Base-by-base conservation (phyloP, 345 rosid genomes). In the Dipteronia sinensis region DNA sequence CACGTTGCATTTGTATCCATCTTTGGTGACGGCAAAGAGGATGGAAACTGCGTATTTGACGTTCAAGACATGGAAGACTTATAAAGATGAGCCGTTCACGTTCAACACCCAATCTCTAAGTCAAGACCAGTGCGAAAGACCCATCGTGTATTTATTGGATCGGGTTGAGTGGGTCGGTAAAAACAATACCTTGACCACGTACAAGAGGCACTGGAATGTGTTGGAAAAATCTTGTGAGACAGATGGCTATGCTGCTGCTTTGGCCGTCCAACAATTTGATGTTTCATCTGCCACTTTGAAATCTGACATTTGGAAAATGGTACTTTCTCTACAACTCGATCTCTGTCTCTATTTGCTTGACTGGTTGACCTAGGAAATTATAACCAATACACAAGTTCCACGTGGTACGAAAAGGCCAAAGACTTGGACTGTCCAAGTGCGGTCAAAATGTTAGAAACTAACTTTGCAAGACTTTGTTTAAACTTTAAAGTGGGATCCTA, bases 21-120 rank as follows among this genome's bases (percentile, higher is more conserved):
- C 81, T 1, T 6, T 92, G 17, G 46, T 86, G 17, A 86, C 87
- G 17, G 91, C 94, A 0, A 93, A 83, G 76, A 77, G 84, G 75
- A 88, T 95, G 23, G 94, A 88, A 71, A 87, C 96, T 0, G 86
- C 92, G 2, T 74, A 86, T 1, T 82, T 31, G 77, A 95, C 99
- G 69, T 93, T 93, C 71, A 81, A 74, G 79, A 82, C 97, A 10
- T 95, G 99, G 97, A 82, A 90, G 84, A 92, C 80, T 6, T 89
- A 88, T 85, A 83, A 84, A 63, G 51, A 81, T 2, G 94, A 82
- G 51, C 99, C 97, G 0, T 93, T 90, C 87, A 81, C 91, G 19
- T 88, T 93, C 40, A 87, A 95, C 82, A 92, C 95, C 72, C 91
- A 90, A 78, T 82, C 89, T 75, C n/a, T 85, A 31, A 84, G 87